A percentile compares a stretch with the other conserved stretches of the same genome.
Evolutionary conservation across 495 filamentous ascomycete species (phyloP).

Genomic region (Neurospora sp.): DNA sequence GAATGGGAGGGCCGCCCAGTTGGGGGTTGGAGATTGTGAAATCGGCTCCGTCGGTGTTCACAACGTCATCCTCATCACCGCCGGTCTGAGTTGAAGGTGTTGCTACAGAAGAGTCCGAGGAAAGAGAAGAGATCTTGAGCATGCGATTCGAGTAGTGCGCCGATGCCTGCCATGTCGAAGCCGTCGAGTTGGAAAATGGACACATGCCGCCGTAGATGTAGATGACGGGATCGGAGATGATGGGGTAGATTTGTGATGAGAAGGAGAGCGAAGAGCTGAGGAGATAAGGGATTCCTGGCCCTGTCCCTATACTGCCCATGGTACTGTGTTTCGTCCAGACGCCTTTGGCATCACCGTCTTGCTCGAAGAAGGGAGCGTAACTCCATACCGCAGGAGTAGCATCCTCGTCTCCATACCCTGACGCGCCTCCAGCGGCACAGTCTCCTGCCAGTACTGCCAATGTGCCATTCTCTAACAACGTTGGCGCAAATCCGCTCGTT

Average conservation of each 20-base stretch:
- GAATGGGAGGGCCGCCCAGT: conserved; percentile 44
- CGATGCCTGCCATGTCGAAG: conserved; percentile 44
- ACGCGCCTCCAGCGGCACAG: conserved; percentile 38
- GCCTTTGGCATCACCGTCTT: conserved; percentile 5
- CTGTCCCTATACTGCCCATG: conserved; percentile 9
- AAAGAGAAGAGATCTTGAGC: conserved; percentile 46
- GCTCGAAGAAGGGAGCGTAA: conserved; percentile 14
- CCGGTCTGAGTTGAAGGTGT: conserved; percentile 26
- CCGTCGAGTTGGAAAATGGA: conserved; percentile 38
- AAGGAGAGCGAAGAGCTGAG: conserved; percentile 60
- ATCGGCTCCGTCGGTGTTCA: conserved; percentile 7
- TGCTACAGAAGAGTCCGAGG: conserved; percentile 28
- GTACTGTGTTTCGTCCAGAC: conserved; percentile 19
- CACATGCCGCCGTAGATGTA: conserved; percentile 90
- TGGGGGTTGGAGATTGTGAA: conserved; percentile 10
- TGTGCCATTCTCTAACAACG: conserved; percentile 52
- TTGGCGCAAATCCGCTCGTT: conserved; percentile 48
- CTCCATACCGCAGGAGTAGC: conserved; percentile 27
- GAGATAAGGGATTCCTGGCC: conserved; percentile 47
- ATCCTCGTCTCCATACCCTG: not conserved
- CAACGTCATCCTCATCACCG: not conserved
- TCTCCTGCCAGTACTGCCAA: conserved; percentile 62
- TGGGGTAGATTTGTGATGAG: conserved; percentile 44
- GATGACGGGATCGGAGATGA: conserved; percentile 35
- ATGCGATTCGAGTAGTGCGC: conserved; percentile 72